Evolutionary conservation across 371 early-diverging fungal genomes (phyloP).

Genomic region (Funneliformis caledonium): DNA sequence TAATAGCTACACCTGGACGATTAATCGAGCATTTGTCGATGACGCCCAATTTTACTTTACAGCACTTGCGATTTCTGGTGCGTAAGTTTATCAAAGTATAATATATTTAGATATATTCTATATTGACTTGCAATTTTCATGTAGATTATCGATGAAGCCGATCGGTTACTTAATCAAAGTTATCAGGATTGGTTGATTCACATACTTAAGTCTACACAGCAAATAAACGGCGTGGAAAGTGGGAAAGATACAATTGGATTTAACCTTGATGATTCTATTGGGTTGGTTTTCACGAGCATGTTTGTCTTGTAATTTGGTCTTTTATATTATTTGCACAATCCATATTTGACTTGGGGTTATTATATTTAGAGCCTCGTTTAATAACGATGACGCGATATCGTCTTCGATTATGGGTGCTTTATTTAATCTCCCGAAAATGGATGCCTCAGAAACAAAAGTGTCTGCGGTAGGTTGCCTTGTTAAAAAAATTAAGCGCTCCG

Average conservation of each 20-base stretch:
- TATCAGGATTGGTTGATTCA: slow-evolving; percentile 93
- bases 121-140: neutral
- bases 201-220: slow-evolving; percentile 78
- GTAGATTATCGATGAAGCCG: slow-evolving; percentile 92
- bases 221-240: slow-evolving; percentile 28
- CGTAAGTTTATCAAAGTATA: slow-evolving; percentile 32
- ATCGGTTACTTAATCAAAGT: slow-evolving; percentile 88
- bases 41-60: slow-evolving; percentile 88
- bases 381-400: slow-evolving; percentile 8
- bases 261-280: slow-evolving; percentile 44
- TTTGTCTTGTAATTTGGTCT: neutral
- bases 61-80: slow-evolving; percentile 86
- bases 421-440: neutral
- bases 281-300: slow-evolving; percentile 42
- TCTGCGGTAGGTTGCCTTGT: slow-evolving; percentile 3
- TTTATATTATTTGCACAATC: neutral
- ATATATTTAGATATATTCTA: neutral
- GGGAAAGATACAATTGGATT: slow-evolving; percentile 26
- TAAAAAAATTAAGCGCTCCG: neutral
- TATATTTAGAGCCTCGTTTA: neutral
- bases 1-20: slow-evolving; percentile 96
- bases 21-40: slow-evolving; percentile 86
- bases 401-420: neutral
- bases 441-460: slow-evolving; percentile 9
- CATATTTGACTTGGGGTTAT: neutral